Base-by-base conservation (phyloP, 441 rosid species). In the Arabidopsis hybrid region DNA sequence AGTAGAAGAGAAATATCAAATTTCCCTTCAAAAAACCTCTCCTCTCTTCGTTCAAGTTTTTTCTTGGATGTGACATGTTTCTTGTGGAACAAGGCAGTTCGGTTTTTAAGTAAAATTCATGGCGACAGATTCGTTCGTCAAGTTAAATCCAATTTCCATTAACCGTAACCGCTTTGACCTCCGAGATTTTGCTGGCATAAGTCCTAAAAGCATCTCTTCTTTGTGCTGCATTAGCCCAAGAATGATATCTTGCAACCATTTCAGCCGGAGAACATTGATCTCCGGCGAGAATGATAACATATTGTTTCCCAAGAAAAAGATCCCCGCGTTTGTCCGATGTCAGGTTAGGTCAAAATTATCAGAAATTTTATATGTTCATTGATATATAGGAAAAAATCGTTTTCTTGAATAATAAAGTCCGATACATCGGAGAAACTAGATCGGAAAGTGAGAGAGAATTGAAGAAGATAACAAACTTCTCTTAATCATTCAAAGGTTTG, bases 161-260 rank as follows among this genome's bases (percentile, higher is more conserved):
- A 35, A 46, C 12, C 56, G 9, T 16, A 32, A 3, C 16, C 43
- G 73, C 56, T 69, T 43, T 18, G 6, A 57, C 56, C 21, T 45
- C 39, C 34, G 36, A 69, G 56, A 34, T 17, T 21, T 18, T 69
- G 7, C 56, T 5, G 7, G 42, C 21, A 5, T 57, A 43, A 69
- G 35, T 26, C 72, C 31, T 17, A 68, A 4, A 68, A 56, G 46
- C 13, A 34, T 69, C 73, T 69, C 73, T 12, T 69, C 57, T 58
- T 45, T 18, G 21, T 12, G 57, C 56, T 69, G 26, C 57, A 69
- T 58, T 58, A 56, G 57, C 74, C 74, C 74, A 46, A 56, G 64
- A 69, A 12, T 57, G n/a, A 31, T 16, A 56, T 42, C 43, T 16
- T 5, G 40, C 10, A 46, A 13, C 73, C 21, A 46, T 35, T 47